A percentile compares a stretch with the other conserved stretches of the same genome.
These are phyloP conservation scores for Strigomonas culicis DNA, from an alignment of 208 protist genomes.

Conservation along the genomic window DNA sequence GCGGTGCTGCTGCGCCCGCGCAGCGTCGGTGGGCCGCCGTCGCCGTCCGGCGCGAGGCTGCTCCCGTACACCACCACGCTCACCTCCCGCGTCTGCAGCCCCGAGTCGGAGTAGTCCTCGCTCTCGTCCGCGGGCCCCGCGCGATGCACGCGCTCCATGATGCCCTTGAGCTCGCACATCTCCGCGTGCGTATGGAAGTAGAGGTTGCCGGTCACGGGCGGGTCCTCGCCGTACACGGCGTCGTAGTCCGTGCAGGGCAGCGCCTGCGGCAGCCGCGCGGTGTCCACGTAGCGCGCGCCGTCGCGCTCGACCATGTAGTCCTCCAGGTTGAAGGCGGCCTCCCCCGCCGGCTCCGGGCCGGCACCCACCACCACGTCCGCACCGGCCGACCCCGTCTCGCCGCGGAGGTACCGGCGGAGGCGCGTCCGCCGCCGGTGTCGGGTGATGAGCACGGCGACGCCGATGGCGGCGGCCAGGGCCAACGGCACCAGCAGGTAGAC, in stretches of 20 bases:
- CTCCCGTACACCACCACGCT: neutral
- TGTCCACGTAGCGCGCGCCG: too few relatives aligned
- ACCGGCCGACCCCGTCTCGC: neutral
- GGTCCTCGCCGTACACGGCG: constrained; percentile 7
- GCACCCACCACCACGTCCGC: neutral
- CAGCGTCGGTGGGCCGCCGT: neutral
- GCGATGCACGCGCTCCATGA: constrained; percentile 9
- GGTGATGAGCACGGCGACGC: constrained; percentile 4
- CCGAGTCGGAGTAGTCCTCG: constrained; percentile 8
- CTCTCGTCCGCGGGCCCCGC: constrained; percentile 7
- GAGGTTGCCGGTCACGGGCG: constrained; percentile 16
- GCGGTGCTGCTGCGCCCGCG: neutral
- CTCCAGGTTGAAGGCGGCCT: neutral
- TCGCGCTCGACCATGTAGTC: neutral
- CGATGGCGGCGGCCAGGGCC: too few relatives aligned
- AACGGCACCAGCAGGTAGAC: neutral
- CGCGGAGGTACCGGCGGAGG: constrained; percentile 7
- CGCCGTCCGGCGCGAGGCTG: neutral
- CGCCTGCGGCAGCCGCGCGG: constrained; percentile 10
- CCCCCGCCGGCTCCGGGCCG: neutral
- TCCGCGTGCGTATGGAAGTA: constrained; percentile 17
- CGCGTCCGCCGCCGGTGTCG: constrained; percentile 4
- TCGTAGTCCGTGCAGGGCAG: constrained; percentile 15
- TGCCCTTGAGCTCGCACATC: constrained; percentile 9
- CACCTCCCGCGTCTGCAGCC: too few relatives aligned